Percentiles rank a stretch among this genome's conserved stretches.
Conservation (phyloP, 1,284 basidiomycete species). For the Ceratobasidium sp. region DNA sequence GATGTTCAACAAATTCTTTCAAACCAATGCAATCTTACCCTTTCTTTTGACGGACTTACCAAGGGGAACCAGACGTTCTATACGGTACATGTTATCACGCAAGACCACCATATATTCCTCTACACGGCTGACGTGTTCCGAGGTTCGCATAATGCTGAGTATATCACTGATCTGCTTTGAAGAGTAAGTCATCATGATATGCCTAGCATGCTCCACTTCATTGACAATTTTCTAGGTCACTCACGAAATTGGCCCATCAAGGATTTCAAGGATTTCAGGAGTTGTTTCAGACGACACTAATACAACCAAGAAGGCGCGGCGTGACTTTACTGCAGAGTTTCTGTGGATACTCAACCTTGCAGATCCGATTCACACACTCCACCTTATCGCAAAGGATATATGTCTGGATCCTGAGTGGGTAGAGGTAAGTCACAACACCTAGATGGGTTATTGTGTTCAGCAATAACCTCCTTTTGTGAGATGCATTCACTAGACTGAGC, state of each 20-base stretch:
- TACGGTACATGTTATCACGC: neutral
- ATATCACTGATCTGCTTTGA: neutral
- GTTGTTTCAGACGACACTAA: conserved; percentile 8
- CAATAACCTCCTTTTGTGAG: too few species aligned
- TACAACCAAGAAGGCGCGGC: conserved; percentile 5
- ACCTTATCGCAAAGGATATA: neutral
- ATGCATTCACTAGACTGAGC: too few species aligned
- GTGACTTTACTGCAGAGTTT: neutral
- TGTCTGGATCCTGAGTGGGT: neutral
- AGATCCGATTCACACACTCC: too few species aligned
- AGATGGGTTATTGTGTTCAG: too few species aligned
- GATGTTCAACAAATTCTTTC: neutral
- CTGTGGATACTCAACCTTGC: neutral
- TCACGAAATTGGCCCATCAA: neutral
- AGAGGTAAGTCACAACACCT: neutral
- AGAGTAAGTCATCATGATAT: neutral
- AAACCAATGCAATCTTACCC: neutral
- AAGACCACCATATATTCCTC: neutral
- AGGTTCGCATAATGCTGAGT: neutral
- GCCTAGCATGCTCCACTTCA: neutral
- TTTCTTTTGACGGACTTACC: conserved; percentile 8
- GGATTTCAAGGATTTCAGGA: neutral
- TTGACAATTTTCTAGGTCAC: neutral
- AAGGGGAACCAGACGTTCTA: conserved; percentile 5
- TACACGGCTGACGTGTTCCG: neutral